Conservation (phyloP, 331 rosid species). For the Pyracantha coccinea region DNA sequence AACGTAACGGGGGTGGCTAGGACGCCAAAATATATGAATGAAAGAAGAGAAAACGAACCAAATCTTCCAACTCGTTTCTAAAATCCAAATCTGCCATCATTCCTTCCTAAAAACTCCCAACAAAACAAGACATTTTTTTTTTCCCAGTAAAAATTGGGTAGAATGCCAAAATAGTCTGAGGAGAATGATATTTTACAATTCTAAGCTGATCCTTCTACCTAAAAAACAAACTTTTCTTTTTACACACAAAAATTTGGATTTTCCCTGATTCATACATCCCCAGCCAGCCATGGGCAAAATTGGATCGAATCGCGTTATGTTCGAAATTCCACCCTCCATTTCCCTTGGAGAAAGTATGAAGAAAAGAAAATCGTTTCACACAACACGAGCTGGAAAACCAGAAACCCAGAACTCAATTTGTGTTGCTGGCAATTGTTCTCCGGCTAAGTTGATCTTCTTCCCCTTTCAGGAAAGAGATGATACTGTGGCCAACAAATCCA, state of each 20-base stretch:
- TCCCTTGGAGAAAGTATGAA: conserved; percentile 17
- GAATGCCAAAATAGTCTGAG: not conserved
- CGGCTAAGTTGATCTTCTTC: conserved; percentile 6
- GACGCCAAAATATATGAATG: not conserved
- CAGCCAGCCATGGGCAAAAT: not conserved
- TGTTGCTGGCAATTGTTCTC: conserved; percentile 13
- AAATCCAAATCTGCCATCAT: not conserved
- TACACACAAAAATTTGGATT: conserved; percentile 28
- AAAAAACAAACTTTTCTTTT: conserved; percentile 23
- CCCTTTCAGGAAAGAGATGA: not conserved
- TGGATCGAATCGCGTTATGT: too few species aligned
- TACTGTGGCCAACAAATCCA: conserved; percentile 3
- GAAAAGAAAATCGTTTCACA: not conserved
- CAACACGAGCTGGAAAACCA: conserved; percentile 18
- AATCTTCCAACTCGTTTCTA: not conserved
- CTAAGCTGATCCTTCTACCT: conserved; percentile 18
- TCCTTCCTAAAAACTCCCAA: not conserved
- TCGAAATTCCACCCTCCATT: not conserved
- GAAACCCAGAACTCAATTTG: conserved; percentile 4
- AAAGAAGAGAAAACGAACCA: not conserved
- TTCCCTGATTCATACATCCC: conserved; percentile 16
- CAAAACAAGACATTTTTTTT: not conserved
- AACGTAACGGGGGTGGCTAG: too few species aligned
- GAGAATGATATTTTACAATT: conserved; percentile 29
- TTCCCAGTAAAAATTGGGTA: not conserved